Evolutionary conservation across 495 filamentous ascomycete genomes (phyloP).

Genomic region (Pseudotulostoma volvatum): DNA sequence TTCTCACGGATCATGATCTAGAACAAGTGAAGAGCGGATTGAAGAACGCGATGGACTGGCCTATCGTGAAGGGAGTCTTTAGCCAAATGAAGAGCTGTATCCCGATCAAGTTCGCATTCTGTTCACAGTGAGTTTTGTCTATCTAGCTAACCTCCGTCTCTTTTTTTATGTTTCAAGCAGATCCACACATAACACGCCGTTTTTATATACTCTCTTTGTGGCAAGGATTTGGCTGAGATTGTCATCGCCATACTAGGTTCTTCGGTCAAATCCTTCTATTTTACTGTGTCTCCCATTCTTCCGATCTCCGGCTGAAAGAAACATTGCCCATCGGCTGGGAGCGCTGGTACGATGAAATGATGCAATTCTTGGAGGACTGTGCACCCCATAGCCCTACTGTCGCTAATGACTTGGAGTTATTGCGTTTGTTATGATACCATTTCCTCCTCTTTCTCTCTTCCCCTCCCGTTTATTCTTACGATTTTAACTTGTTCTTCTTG

Average conservation of each 20-base stretch:
- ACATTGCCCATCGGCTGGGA: slow-evolving; percentile 29
- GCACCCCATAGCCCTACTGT: slow-evolving; percentile 27
- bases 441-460: too few species aligned
- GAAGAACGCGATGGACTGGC: slow-evolving; percentile 31
- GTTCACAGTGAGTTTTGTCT: slow-evolving; percentile 23
- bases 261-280: slow-evolving; percentile 33
- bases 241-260: slow-evolving; percentile 14
- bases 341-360: slow-evolving; percentile 30
- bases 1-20: slow-evolving; percentile 27
- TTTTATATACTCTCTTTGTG: background rate
- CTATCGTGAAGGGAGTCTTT: slow-evolving; percentile 26
- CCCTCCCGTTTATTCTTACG: too few species aligned
- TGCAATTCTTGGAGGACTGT: slow-evolving; percentile 27
- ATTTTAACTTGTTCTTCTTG: too few species aligned
- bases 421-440: slow-evolving; percentile 16
- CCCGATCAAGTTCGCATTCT: slow-evolving; percentile 32
- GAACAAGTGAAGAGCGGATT: slow-evolving; percentile 29
- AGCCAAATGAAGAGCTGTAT: slow-evolving; percentile 32
- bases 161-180: too few species aligned
- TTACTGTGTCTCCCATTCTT: slow-evolving; percentile 30
- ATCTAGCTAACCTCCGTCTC: background rate
- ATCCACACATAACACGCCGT: too few species aligned
- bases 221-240: background rate
- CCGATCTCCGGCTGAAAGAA: slow-evolving; percentile 18
- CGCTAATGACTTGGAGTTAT: slow-evolving; percentile 27